These are phyloP conservation scores for Termitomyces sp. DNA, from an alignment of 768 basidiomycete species.

Conservation along the genomic window DNA sequence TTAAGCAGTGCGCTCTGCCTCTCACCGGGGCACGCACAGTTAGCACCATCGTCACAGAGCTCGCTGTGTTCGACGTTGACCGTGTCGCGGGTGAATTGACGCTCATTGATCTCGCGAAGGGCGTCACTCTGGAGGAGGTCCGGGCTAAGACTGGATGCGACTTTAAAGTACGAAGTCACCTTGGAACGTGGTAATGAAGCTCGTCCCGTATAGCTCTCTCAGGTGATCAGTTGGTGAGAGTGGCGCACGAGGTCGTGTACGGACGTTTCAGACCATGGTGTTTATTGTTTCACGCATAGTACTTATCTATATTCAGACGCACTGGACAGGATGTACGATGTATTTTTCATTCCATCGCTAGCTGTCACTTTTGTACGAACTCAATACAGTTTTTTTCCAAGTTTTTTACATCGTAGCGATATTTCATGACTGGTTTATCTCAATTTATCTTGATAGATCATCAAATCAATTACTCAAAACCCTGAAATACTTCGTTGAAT, in stretches of 20 bases:
- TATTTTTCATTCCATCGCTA: neutral
- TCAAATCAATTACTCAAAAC: too few species aligned
- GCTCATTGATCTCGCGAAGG: conserved; percentile 80
- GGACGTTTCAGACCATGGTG: neutral
- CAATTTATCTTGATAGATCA: too few species aligned
- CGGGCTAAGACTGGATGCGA: conserved; percentile 82
- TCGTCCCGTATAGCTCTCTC: neutral
- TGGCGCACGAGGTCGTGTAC: neutral
- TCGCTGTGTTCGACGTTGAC: conserved; percentile 88
- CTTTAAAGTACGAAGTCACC: conserved; percentile 54
- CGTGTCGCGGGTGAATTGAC: conserved; percentile 64
- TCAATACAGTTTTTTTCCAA: neutral
- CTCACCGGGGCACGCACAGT: conserved; percentile 86
- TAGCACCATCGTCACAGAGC: conserved; percentile 89
- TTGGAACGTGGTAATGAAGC: conserved; percentile 39
- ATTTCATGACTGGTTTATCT: too few species aligned
- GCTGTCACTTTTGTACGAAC: neutral
- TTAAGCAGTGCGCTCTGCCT: conserved; percentile 76
- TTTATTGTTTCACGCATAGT: neutral
- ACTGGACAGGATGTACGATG: neutral
- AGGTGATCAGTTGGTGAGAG: neutral
- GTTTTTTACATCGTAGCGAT: too few species aligned
- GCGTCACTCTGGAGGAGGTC: conserved; percentile 79
- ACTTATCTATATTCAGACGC: neutral
- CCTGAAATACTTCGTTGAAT: too few species aligned